A percentile compares a stretch with the other conserved stretches of the same genome.
These are phyloP conservation scores for Aspergillus asperescens DNA, from an alignment of 495 filamentous ascomycete species.

Conservation along the genomic window DNA sequence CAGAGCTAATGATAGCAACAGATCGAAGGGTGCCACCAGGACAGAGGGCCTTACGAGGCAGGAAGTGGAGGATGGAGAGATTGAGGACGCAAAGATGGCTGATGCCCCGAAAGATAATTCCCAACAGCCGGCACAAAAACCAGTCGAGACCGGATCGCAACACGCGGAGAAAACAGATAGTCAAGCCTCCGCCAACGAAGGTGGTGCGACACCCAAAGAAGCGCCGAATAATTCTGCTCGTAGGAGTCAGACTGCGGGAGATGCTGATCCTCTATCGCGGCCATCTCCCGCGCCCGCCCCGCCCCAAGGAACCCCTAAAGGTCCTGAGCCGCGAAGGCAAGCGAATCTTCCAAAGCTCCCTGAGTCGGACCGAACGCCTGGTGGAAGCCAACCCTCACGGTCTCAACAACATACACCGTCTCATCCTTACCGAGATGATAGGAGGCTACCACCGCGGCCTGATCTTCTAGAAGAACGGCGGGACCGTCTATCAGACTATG, in stretches of 20 bases:
- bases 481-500: slow-evolving; percentile 35
- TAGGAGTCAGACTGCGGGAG: slow-evolving; percentile 8
- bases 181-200: slow-evolving; percentile 6
- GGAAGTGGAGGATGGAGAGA: slow-evolving; percentile 77
- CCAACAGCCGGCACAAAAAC: slow-evolving; percentile 6
- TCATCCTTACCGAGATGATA: slow-evolving; percentile 26
- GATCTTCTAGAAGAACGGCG: slow-evolving; percentile 38
- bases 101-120: slow-evolving; percentile 25
- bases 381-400: slow-evolving; percentile 21
- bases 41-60: slow-evolving; percentile 26
- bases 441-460: slow-evolving; percentile 34
- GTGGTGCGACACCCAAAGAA: slow-evolving; percentile 16
- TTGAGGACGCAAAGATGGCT: slow-evolving; percentile 58
- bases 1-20: slow-evolving; percentile 20
- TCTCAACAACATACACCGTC: slow-evolving; percentile 30
- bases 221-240: slow-evolving; percentile 9
- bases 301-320: slow-evolving; percentile 21
- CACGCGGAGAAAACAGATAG: slow-evolving; percentile 13
- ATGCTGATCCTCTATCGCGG: slow-evolving; percentile 9
- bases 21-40: slow-evolving; percentile 29
- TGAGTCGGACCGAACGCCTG: slow-evolving; percentile 29
- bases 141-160: slow-evolving; percentile 11
- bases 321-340: slow-evolving; percentile 26
- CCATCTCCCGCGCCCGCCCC: slow-evolving; percentile 18
- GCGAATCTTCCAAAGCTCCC: slow-evolving; percentile 34